phyloP scores from a whole-genome alignment of 371 early-diverging fungal genomes.

The Funneliformis caledonium region DNA sequence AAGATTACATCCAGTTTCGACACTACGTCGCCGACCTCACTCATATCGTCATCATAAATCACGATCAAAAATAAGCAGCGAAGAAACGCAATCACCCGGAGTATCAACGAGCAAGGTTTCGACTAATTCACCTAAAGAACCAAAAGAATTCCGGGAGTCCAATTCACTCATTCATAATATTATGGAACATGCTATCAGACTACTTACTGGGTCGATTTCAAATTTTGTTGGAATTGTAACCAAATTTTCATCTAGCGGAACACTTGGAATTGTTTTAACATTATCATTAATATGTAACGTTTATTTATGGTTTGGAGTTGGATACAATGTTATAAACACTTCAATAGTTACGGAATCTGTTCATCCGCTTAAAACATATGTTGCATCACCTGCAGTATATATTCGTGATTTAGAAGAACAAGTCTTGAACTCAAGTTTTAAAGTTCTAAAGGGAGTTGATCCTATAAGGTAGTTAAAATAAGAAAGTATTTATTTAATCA shows the following conservation, averaged over 20 bases:
- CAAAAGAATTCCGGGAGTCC: neutral
- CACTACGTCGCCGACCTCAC: slow-evolving; percentile 2
- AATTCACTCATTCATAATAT: neutral
- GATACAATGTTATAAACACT: neutral
- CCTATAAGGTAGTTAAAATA: neutral
- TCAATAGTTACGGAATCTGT: neutral
- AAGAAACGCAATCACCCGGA: neutral
- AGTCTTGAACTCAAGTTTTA: neutral
- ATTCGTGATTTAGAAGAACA: slow-evolving; percentile 28
- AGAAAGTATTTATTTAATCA: neutral
- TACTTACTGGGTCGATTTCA: neutral
- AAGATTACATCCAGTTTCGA: neutral
- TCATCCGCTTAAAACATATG: too few relatives aligned
- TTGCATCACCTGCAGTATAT: neutral
- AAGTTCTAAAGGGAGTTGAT: neutral
- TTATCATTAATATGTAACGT: slow-evolving; percentile 3
- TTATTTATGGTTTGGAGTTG: slow-evolving; percentile 1
- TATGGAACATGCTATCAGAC: too few relatives aligned
- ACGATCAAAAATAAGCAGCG: neutral
- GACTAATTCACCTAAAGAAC: neutral
- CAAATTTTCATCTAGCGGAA: neutral
- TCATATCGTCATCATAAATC: neutral
- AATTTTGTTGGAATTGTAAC: neutral
- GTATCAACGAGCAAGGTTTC: neutral
- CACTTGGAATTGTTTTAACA: neutral